Conservation (phyloP, 306 rosid genomes). For the Quercus mongolica region DNA sequence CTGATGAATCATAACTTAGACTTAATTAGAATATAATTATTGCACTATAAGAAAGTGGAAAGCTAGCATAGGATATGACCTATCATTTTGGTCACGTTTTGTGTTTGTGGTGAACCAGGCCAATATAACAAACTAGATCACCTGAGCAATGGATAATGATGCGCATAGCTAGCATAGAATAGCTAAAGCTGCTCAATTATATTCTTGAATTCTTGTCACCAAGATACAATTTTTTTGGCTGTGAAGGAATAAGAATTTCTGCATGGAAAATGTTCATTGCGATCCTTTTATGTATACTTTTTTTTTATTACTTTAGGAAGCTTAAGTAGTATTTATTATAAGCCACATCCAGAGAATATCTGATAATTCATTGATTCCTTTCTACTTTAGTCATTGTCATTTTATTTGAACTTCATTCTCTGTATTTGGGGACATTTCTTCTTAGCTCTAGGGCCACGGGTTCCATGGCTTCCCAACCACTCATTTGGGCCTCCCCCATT, state of each 20-base stretch:
- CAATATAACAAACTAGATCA: background rate
- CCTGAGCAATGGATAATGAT: background rate
- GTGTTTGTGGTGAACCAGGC: background rate
- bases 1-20: background rate
- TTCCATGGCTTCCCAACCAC: background rate
- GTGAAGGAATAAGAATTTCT: constrained; percentile 1
- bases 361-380: background rate
- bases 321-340: background rate
- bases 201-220: background rate
- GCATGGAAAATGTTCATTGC: background rate
- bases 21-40: background rate
- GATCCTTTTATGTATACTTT: background rate
- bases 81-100: background rate
- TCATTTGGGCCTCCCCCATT: background rate
- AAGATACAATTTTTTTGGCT: background rate
- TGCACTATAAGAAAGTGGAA: background rate
- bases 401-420: constrained; percentile 1
- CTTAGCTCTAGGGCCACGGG: too few species aligned
- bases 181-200: background rate
- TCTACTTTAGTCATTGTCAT: background rate
- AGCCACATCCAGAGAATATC: background rate
- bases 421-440: background rate
- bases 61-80: background rate
- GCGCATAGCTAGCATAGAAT: background rate
- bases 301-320: background rate